Base-by-base conservation (phyloP, 192 early-diverging fungal genomes). In the Backusella sp. region DNA sequence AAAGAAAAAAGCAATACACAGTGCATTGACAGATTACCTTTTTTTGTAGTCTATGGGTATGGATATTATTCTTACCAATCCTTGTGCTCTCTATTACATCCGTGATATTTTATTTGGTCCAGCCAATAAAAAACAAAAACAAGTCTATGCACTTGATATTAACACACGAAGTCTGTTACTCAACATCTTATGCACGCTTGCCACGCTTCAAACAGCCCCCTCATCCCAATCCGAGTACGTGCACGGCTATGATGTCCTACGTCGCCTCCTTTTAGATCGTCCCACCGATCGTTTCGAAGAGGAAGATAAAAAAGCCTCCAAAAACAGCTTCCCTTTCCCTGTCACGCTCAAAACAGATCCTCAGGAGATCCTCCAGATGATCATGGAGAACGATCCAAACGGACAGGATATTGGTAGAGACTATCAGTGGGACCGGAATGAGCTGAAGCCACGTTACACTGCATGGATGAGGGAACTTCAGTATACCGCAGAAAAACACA, bases 391-490 rank as follows among this genome's bases (percentile, higher is more conserved):
- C 23, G 75, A 74, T 37, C 72, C 72, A 6, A 35, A 52, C 12
- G 72, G 37, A 5, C 11, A 23, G 26, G 37, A 46, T 11, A 62
- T 65, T 15, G 70, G 42, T 15, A 49, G 8, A 46, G 70, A 44
- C 2, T 71, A 49, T 17, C 36, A 44, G 12, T 71, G 70, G 70
- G 36, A 59, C 32, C 34, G 30, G n/a, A 32, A 78, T 17, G 17
- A 41, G 0, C 52, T 68, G 4, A 67, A 42, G 21, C 80, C 80
- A 11, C 76, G 82, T 4, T 83, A 80, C 39, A 77, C 82, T 6
- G 73, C 76, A 28, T 83, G 82, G 82, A 83, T 83, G 82, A 76
- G 79, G 4, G 82, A 83, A 49, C 56, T 83, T 35, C 73, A 77
- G 21, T 80, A 75, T 59, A 83, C 78, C 0, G 76, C 77, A 1